Percentiles rank a stretch among this genome's conserved stretches.
Evolutionary conservation across 2,329 filamentous ascomycete genomes (phyloP).

Genomic region (Fusarium sp.): DNA sequence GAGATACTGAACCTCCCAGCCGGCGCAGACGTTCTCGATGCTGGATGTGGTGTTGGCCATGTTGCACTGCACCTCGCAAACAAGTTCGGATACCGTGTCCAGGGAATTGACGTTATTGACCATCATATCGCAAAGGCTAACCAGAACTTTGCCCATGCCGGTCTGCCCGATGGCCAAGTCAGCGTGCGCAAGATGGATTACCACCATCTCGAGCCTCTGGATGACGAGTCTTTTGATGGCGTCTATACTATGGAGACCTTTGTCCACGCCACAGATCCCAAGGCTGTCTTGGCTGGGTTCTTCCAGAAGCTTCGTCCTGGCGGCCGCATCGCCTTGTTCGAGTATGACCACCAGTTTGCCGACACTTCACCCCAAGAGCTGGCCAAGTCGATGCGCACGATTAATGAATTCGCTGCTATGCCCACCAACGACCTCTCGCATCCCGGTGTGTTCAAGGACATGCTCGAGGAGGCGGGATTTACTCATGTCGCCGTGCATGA

Average conservation of each 20-base stretch:
- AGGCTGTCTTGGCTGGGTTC: constrained; percentile 58
- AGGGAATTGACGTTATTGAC: constrained; percentile 61
- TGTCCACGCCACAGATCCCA: constrained; percentile 62
- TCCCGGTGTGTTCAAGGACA: constrained; percentile 53
- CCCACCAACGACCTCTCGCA: constrained; percentile 54
- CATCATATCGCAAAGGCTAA: constrained; percentile 58
- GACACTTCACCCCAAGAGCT: not conserved
- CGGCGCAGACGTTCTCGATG: constrained; percentile 60
- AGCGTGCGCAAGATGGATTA: constrained; percentile 59
- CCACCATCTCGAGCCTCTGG: constrained; percentile 59
- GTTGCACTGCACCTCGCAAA: constrained; percentile 61
- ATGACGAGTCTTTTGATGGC: constrained; percentile 57
- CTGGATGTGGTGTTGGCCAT: constrained; percentile 61
- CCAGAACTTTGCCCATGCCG: constrained; percentile 52
- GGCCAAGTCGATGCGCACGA: constrained; percentile 45
- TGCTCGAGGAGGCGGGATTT: constrained; percentile 59
- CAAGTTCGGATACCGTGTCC: constrained; percentile 52
- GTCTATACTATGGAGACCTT: constrained; percentile 68
- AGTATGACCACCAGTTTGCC: constrained; percentile 57
- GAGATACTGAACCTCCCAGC: constrained; percentile 50
- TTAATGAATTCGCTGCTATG: constrained; percentile 59
- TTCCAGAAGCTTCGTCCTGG: constrained; percentile 60
- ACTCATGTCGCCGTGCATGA: constrained; percentile 57
- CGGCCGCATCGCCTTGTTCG: constrained; percentile 57
- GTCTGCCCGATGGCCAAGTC: constrained; percentile 51